Base-by-base conservation (phyloP, 805 yeast genomes). In the Candida pseudoglaebosa region DNA sequence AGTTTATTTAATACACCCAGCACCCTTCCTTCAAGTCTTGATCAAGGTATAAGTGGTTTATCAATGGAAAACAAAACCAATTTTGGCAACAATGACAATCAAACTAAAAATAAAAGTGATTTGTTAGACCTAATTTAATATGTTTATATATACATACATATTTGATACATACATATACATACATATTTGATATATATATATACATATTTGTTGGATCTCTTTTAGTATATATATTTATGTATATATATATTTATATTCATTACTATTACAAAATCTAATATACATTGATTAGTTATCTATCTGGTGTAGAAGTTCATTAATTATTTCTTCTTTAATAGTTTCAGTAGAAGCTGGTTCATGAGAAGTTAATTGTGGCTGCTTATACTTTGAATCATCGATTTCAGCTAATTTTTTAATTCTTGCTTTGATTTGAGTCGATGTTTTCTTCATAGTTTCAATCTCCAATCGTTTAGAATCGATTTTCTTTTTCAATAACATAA, bases 401-500 rank as follows among this genome's bases (percentile, higher is more conserved):
- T 51, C 43, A 3, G 45, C 33, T 43, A 65, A 52, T 2, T 36
- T 44, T 22, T 43, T 34, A 4, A 77, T 59, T 39, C 62, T 62
- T 4, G 43, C 42, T 42, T 68, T 73, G 14, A 77, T 65, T 3
- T 59, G 63, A 5, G 45, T 37, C 35, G 72, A 63, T 3, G 71
- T 70, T 12, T 46, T 50, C 26, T 72, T 70, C 10, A 78, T 73
- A 22, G 52, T 50, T 4, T 53, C 56, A 6, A 83, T 81, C 43
- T 82, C 83, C 4, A 59, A 53, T 36, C 70, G 68, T 50, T 83
- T 84, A 31, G 72, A 68, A 36, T 77, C 84, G 24, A 91, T 76
- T 53, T 84, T 89, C 38, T 78, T 82, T 50, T 75, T 79, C 55
- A 87, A 62, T 38, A 84, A 67, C 70, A 87, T 70, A 31, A 89